A percentile compares a stretch with the other conserved stretches of the same genome.
phyloP scores from a whole-genome alignment of 805 yeast genomes.

The Sugiyamaella boreocaroliniensis region DNA sequence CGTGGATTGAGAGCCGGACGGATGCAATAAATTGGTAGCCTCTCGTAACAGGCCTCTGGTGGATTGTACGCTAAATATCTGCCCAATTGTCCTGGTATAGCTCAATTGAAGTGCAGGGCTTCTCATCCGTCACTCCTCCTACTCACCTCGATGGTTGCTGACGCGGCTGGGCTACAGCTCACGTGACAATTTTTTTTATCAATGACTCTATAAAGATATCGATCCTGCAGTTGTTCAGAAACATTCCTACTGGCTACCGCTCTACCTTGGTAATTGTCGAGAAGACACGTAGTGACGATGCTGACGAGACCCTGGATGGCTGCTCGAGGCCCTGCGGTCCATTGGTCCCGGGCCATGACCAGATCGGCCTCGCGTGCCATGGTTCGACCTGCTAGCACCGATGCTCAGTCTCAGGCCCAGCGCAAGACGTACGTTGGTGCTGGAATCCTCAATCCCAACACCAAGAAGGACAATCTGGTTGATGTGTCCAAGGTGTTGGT shows the following conservation, averaged over 20 bases:
- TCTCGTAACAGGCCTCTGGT: too few species aligned
- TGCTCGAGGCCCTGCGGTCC: neutral
- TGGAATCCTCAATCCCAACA: constrained; percentile 31
- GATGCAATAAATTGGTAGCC: too few species aligned
- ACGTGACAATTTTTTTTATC: neutral
- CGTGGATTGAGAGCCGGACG: too few species aligned
- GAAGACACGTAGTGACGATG: neutral
- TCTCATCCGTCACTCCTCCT: neutral
- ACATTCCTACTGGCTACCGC: neutral
- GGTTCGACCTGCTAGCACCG: neutral
- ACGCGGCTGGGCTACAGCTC: neutral
- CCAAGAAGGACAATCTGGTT: constrained; percentile 40
- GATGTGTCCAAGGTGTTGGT: constrained; percentile 83
- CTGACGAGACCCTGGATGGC: neutral
- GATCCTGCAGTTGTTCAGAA: neutral
- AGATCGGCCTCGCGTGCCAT: neutral
- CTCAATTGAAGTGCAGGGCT: too few species aligned
- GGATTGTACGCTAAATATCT: too few species aligned
- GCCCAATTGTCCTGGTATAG: too few species aligned
- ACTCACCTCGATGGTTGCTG: neutral
- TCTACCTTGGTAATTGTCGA: neutral
- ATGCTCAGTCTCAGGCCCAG: neutral
- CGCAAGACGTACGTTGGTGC: constrained; percentile 31
- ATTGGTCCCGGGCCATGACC: neutral
- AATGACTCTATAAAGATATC: neutral